Evolutionary conservation across 2,329 filamentous ascomycete species (phyloP).

Genomic region (Xylaria sp.): DNA sequence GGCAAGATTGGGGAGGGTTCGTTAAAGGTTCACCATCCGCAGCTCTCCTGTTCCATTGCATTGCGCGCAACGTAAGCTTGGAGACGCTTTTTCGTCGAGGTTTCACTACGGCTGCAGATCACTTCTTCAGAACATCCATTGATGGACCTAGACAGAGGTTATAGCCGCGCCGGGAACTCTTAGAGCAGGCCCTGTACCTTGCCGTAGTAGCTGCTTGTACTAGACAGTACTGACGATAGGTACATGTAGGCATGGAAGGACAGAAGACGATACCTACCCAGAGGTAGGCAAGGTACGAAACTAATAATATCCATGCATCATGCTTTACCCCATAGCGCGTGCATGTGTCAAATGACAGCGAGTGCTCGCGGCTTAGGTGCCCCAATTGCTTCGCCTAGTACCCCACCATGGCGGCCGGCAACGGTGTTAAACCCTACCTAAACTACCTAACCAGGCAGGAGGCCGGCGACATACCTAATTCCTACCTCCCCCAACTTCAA

Average conservation of each 20-base stretch:
- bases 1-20: no score
- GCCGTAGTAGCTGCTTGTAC: no score
- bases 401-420: neutral
- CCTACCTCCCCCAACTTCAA: neutral
- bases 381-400: neutral
- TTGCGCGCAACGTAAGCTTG: neutral
- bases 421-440: neutral
- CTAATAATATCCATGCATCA: neutral
- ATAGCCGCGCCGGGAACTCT: neutral
- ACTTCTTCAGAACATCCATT: neutral
- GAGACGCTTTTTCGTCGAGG: constrained; percentile 1
- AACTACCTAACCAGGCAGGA: neutral
- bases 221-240: no score
- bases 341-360: neutral
- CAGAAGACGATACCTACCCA: no score
- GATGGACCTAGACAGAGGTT: neutral
- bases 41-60: no score
- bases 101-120: constrained; percentile 21
- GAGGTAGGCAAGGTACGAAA: no score
- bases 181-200: no score
- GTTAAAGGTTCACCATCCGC: no score
- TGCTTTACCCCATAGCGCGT: neutral
- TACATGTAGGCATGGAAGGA: neutral
- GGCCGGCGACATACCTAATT: neutral
- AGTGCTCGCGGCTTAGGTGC: neutral